phyloP scores from a whole-genome alignment of 2,329 filamentous ascomycete species.

The Hirsutella minnesotensis region DNA sequence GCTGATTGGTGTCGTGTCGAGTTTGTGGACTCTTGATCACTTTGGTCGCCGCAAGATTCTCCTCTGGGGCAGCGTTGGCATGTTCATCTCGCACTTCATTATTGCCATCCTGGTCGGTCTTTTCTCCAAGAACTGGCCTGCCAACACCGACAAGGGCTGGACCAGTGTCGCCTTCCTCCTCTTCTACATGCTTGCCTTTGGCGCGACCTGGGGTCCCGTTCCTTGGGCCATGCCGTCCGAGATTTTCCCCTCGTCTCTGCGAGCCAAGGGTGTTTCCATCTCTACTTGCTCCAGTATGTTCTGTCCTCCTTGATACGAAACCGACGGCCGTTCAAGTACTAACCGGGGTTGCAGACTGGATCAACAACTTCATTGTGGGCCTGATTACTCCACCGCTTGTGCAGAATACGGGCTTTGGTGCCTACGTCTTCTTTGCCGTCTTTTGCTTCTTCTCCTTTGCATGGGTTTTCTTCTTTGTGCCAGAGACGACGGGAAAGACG shows the following conservation, averaged over 20 bases:
- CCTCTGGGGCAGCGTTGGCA: conserved; percentile 12
- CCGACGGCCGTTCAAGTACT: neutral
- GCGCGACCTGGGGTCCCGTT: conserved; percentile 43
- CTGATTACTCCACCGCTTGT: conserved; percentile 49
- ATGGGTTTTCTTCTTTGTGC: conserved; percentile 42
- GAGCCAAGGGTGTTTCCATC: conserved; percentile 52
- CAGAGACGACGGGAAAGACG: conserved; percentile 42
- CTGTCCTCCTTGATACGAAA: neutral
- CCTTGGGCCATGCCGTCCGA: conserved; percentile 39
- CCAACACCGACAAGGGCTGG: conserved; percentile 15
- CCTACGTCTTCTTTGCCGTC: conserved; percentile 47
- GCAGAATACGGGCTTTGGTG: conserved; percentile 33
- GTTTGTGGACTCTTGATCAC: conserved; percentile 28
- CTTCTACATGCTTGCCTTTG: conserved; percentile 48
- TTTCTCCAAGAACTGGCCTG: conserved; percentile 12
- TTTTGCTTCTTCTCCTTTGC: conserved; percentile 43
- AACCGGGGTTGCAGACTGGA: conserved; percentile 27
- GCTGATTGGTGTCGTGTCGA: conserved; percentile 25
- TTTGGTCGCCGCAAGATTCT: conserved; percentile 15
- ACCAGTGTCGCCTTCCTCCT: conserved; percentile 20
- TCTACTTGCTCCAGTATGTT: conserved; percentile 37
- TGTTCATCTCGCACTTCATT: conserved; percentile 15
- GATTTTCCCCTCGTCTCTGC: conserved; percentile 48
- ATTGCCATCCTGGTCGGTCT: conserved; percentile 14
- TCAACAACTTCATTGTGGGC: conserved; percentile 51